Evolutionary conservation across 1,284 basidiomycete genomes (phyloP).

Genomic region (Coniophora puteana): DNA sequence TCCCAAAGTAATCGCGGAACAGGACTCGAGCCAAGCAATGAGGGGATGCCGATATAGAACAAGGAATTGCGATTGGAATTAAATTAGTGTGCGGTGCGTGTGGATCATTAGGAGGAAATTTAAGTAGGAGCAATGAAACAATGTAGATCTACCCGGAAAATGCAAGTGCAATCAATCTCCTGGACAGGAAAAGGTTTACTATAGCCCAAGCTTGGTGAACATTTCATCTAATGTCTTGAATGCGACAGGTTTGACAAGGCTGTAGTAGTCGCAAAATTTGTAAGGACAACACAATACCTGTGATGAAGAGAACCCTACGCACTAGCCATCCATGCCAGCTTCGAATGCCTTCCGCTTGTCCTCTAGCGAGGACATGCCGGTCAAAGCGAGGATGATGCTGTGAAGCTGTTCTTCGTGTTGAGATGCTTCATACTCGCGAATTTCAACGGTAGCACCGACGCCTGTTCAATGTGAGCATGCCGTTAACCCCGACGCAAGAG

Average conservation of each 20-base stretch:
- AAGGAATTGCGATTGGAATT: too few relatives aligned
- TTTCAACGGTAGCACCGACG: constrained; percentile 80
- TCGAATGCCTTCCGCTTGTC: constrained; percentile 91
- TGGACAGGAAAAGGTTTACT: too few relatives aligned
- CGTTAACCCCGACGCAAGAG: constrained; percentile 1
- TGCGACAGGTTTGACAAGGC: constrained; percentile 89
- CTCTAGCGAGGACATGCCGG: constrained; percentile 89
- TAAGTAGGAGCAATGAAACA: too few relatives aligned
- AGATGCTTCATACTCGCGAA: too few relatives aligned
- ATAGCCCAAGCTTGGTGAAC: constrained; percentile 73
- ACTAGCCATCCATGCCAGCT: constrained; percentile 95
- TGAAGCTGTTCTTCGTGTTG: constrained; percentile 56
- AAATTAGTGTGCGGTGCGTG: too few relatives aligned
- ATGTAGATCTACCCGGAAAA: too few relatives aligned
- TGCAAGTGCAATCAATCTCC: too few relatives aligned
- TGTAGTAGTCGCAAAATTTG: constrained; percentile 25
- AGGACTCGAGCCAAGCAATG: too few relatives aligned
- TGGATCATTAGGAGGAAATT: too few relatives aligned
- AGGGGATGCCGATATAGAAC: too few relatives aligned
- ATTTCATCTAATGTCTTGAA: constrained; percentile 86
- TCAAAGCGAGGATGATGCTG: constrained; percentile 83
- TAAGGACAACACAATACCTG: neutral
- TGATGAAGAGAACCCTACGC: constrained; percentile 30
- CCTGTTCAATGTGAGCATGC: constrained; percentile 35
- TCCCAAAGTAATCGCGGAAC: too few relatives aligned